Percentiles rank a stretch among this genome's conserved stretches.
Evolutionary conservation across 495 filamentous ascomycete species (phyloP).

Genomic region (Friedmanniomyces simplex): DNA sequence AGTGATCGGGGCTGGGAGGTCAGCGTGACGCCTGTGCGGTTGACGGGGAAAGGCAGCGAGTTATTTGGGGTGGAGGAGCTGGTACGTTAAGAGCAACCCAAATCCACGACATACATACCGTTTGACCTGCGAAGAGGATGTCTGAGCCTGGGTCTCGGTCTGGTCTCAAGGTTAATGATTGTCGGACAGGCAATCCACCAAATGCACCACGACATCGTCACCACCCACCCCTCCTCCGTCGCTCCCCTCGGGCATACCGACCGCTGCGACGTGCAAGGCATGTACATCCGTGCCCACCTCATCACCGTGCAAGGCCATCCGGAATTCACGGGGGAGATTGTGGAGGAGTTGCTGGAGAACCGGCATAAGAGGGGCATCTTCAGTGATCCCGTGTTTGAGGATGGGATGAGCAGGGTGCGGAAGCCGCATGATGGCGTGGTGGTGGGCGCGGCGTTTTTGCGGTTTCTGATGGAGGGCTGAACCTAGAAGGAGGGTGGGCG

Average conservation of each 20-base stretch:
- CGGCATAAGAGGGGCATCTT: conserved; percentile 57
- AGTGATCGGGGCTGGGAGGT: conserved; percentile 71
- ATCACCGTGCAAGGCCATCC: conserved; percentile 88
- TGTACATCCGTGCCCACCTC: conserved; percentile 55
- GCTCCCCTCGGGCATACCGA: conserved; percentile 55
- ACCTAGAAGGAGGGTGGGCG: no score
- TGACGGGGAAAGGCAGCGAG: conserved; percentile 61
- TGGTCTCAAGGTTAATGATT: no score
- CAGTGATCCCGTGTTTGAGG: conserved; percentile 48
- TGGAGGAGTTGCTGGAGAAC: conserved; percentile 53
- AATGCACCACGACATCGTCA: conserved; percentile 84
- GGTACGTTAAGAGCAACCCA: no score
- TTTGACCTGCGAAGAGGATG: no score
- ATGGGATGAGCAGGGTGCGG: conserved; percentile 54
- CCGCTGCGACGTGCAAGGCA: conserved; percentile 66
- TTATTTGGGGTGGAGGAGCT: conserved; percentile 60
- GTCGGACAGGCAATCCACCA: conserved; percentile 64
- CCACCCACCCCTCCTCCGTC: conserved; percentile 48
- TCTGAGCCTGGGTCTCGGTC: no score
- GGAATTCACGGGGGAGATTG: conserved; percentile 70
- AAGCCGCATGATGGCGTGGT: conserved; percentile 65
- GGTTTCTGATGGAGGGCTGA: conserved; percentile 52
- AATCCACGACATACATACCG: no score
- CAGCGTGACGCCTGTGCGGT: conserved; percentile 56
- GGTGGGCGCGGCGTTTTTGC: conserved; percentile 59